phyloP scores from a whole-genome alignment of 1,284 basidiomycete genomes.

The Boletus hoseneyae region DNA sequence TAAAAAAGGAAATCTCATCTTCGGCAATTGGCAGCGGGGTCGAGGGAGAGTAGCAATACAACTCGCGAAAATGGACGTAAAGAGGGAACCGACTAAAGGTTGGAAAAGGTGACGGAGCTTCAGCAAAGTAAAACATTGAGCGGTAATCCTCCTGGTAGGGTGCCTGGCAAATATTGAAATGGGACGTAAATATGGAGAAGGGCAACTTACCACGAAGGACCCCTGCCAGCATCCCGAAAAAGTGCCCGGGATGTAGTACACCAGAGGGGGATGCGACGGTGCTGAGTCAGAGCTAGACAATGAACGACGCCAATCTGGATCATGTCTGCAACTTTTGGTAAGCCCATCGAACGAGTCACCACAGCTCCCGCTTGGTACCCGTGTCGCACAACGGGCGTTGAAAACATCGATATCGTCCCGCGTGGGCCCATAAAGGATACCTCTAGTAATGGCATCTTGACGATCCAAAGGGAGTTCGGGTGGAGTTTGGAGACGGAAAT shows the following conservation, averaged over 20 bases:
- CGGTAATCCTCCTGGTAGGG: constrained; percentile 36
- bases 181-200: not conserved
- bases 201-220: constrained; percentile 39
- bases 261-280: constrained; percentile 1
- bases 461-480: constrained; percentile 34
- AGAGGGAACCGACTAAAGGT: constrained; percentile 39
- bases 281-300: constrained; percentile 9
- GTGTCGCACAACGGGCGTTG: constrained; percentile 39
- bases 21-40: constrained; percentile 28
- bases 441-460: constrained; percentile 23
- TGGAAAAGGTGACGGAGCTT: constrained; percentile 35
- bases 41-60: constrained; percentile 36
- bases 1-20: constrained; percentile 28
- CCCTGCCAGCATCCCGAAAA: constrained; percentile 48
- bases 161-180: constrained; percentile 31
- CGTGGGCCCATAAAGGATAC: constrained; percentile 37
- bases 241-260: constrained; percentile 39
- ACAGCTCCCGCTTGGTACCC: constrained; percentile 25
- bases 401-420: constrained; percentile 44
- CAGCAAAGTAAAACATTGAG: constrained; percentile 32
- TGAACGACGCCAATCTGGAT: constrained; percentile 32
- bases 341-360: constrained; percentile 25
- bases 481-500: constrained; percentile 34
- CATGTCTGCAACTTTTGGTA: constrained; percentile 30
- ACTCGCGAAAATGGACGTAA: constrained; percentile 45